Conservation (phyloP, 306 rosid genomes). For the Oxytropis ochrocephala region DNA sequence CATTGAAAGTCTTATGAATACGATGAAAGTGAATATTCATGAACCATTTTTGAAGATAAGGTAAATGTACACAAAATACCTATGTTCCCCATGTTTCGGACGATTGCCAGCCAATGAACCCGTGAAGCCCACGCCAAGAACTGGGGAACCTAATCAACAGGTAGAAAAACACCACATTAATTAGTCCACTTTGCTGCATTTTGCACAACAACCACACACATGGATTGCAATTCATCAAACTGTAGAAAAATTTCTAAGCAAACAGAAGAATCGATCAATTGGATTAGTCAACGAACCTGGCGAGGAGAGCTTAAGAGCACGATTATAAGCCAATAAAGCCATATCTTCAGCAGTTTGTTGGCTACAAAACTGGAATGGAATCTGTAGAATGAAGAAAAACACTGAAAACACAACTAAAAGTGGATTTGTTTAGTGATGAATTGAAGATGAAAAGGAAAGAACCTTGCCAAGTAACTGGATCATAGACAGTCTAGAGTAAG, state of each 20-base stretch:
- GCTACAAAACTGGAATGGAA: constrained; percentile 68
- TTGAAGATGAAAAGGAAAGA: background rate
- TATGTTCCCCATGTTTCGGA: constrained; percentile 80
- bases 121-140: constrained; percentile 86
- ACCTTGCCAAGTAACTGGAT: constrained; percentile 84
- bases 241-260: background rate
- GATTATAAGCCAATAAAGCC: constrained; percentile 86
- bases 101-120: constrained; percentile 59
- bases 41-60: background rate
- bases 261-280: background rate
- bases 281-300: constrained; percentile 46
- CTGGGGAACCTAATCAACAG: constrained; percentile 59
- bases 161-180: constrained; percentile 6
- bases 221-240: background rate
- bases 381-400: constrained; percentile 25
- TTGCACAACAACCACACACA: background rate
- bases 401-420: background rate
- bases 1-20: background rate
- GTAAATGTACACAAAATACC: constrained; percentile 38
- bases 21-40: background rate
- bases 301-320: constrained; percentile 81
- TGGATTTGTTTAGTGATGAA: background rate
- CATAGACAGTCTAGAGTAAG: constrained; percentile 67
- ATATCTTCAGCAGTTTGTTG: constrained; percentile 63
- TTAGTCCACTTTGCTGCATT: background rate